These are phyloP conservation scores for Wickerhamiella allomyrinae DNA, from an alignment of 805 yeast genomes.

Conservation along the genomic window DNA sequence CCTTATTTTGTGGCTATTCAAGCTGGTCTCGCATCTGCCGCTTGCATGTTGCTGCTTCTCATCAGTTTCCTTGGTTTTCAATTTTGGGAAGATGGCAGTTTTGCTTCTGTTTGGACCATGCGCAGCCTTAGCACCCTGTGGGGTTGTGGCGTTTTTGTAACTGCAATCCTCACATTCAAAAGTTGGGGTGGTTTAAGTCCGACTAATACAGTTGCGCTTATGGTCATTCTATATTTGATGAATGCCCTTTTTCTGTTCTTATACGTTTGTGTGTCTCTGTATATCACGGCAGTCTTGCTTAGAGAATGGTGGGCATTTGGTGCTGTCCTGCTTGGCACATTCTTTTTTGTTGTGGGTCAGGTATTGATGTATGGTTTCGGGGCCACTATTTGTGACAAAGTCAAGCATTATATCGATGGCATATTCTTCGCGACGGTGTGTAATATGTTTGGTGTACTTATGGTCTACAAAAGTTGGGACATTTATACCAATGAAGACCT, in stretches of 20 bases:
- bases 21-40: slow-evolving; percentile 55
- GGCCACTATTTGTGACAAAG: slow-evolving; percentile 45
- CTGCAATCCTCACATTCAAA: slow-evolving; percentile 60
- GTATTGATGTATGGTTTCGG: slow-evolving; percentile 59
- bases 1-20: slow-evolving; percentile 78
- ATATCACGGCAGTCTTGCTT: slow-evolving; percentile 53
- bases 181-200: slow-evolving; percentile 36
- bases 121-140: slow-evolving; percentile 39
- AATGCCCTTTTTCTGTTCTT: slow-evolving; percentile 52
- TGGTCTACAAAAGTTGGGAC: slow-evolving; percentile 95
- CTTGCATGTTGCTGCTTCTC: slow-evolving; percentile 52
- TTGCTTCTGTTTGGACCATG: slow-evolving; percentile 42
- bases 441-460: slow-evolving; percentile 73
- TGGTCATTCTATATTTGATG: slow-evolving; percentile 52
- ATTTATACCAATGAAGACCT: slow-evolving; percentile 89
- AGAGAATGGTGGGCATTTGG: slow-evolving; percentile 83
- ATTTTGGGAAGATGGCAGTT: slow-evolving; percentile 89
- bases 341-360: slow-evolving; percentile 75
- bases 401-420: slow-evolving; percentile 84
- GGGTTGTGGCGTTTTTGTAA: slow-evolving; percentile 51
- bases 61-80: slow-evolving; percentile 77
- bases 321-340: slow-evolving; percentile 52
- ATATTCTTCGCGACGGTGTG: slow-evolving; percentile 70
- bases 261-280: slow-evolving; percentile 53
- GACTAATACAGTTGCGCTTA: slow-evolving; percentile 49